phyloP scores from a whole-genome alignment of 768 basidiomycete species.

The Boletus sp. region DNA sequence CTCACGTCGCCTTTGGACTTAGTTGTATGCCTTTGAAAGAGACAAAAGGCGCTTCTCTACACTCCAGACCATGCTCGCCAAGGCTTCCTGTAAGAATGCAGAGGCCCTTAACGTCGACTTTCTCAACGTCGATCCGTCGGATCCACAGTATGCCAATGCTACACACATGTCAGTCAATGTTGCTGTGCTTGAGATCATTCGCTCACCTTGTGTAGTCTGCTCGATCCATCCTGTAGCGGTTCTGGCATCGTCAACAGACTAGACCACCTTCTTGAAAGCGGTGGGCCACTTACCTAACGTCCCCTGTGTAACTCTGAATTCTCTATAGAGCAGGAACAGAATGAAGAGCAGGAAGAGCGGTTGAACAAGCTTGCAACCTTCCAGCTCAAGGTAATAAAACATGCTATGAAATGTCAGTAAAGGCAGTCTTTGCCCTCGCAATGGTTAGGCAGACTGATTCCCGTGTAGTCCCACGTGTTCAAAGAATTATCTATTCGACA shows the following conservation, averaged over 20 bases:
- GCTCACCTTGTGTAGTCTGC: slow-evolving; percentile 49
- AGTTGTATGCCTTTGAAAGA: slow-evolving; percentile 89
- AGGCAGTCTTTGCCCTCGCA: slow-evolving; percentile 22
- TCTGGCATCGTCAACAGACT: slow-evolving; percentile 90
- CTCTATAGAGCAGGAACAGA: slow-evolving; percentile 53
- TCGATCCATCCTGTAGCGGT: slow-evolving; percentile 96
- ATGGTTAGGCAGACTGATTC: slow-evolving; percentile 8
- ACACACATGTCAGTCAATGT: slow-evolving; percentile 85
- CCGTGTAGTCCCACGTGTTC: slow-evolving; percentile 65
- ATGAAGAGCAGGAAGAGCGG: slow-evolving; percentile 60
- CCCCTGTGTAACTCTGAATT: slow-evolving; percentile 1
- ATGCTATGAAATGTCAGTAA: slow-evolving; percentile 86
- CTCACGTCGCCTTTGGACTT: slow-evolving; percentile 2
- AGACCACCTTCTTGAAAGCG: slow-evolving; percentile 77
- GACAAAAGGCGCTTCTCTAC: slow-evolving; percentile 81
- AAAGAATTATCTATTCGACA: slow-evolving; percentile 94
- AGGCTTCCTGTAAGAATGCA: slow-evolving; percentile 81
- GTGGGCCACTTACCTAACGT: slow-evolving; percentile 37
- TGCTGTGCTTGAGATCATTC: not conserved
- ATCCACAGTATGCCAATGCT: slow-evolving; percentile 58
- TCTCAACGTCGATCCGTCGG: slow-evolving; percentile 67
- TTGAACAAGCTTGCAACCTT: slow-evolving; percentile 83
- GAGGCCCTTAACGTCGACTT: slow-evolving; percentile 80
- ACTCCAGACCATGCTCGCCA: slow-evolving; percentile 80
- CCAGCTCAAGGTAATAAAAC: slow-evolving; percentile 87